phyloP scores from a whole-genome alignment of 2,329 filamentous ascomycete species.

The Diaporthe vaccinii region DNA sequence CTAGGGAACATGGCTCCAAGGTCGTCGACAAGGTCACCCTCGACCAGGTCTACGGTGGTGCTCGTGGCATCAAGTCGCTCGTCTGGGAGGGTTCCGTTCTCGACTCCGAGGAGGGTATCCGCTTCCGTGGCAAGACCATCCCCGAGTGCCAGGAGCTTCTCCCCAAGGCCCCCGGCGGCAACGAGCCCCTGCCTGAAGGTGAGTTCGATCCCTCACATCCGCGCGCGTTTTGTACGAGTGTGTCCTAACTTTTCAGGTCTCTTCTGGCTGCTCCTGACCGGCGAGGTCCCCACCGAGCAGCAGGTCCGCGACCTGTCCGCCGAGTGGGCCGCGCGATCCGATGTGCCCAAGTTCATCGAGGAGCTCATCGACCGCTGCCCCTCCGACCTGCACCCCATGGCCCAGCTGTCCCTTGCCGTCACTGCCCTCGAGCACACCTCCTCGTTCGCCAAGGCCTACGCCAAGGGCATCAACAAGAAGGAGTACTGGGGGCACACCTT shows the following conservation, averaged over 20 bases:
- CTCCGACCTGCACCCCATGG: conserved; percentile 99
- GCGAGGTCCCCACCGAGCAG: conserved; percentile 97
- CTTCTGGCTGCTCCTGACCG: conserved; percentile 99
- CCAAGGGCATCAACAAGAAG: conserved; percentile 99
- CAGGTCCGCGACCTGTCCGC: conserved; percentile 98
- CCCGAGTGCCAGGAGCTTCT: conserved; percentile 98
- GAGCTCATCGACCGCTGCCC: conserved; percentile 99
- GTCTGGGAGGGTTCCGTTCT: conserved; percentile 99
- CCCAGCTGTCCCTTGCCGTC: conserved; percentile 97
- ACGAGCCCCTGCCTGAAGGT: conserved; percentile 97
- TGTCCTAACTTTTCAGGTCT: conserved; percentile 71
- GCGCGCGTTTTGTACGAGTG: background rate
- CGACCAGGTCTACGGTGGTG: conserved; percentile 99
- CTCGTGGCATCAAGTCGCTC: conserved; percentile 97
- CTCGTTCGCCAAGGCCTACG: conserved; percentile 97
- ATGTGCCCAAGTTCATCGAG: conserved; percentile 97
- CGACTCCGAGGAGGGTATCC: conserved; percentile 98
- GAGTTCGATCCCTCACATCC: conserved; percentile 41
- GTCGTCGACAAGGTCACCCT: conserved; percentile 98
- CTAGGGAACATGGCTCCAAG: conserved; percentile 92
- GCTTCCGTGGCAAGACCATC: conserved; percentile 99
- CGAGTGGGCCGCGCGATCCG: conserved; percentile 98
- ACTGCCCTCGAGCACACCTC: conserved; percentile 99
- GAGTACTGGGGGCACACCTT: conserved; percentile 99
- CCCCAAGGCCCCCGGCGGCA: conserved; percentile 95